Evolutionary conservation across 257 asterid genomes (phyloP).

Genomic region (Jasminum sambac): DNA sequence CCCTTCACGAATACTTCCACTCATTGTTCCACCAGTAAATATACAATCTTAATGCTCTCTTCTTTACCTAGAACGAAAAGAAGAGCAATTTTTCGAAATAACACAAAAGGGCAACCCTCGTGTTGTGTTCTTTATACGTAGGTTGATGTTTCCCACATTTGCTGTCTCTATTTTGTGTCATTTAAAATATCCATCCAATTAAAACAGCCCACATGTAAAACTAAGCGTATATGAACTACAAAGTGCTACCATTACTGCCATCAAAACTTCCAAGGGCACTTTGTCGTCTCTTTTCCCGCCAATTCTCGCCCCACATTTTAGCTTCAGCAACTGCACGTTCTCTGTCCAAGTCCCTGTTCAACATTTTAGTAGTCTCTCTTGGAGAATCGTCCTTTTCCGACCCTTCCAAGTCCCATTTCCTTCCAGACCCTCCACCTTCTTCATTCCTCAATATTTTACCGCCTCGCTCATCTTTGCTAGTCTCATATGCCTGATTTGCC

Average conservation of each 20-base stretch:
- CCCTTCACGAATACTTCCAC: neutral
- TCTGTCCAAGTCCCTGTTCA: slow-evolving; percentile 74
- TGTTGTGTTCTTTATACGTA: neutral
- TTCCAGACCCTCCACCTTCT: slow-evolving; percentile 74
- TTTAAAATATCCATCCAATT: no score
- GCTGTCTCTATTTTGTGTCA: no score
- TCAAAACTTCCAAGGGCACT: slow-evolving; percentile 65
- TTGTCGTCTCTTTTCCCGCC: slow-evolving; percentile 82
- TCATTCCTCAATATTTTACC: slow-evolving; percentile 62
- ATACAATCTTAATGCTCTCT: slow-evolving; percentile 9
- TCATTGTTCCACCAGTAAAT: slow-evolving; percentile 15
- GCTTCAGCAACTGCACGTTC: slow-evolving; percentile 99
- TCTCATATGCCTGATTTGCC: slow-evolving; percentile 80
- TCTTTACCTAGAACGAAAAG: slow-evolving; percentile 10
- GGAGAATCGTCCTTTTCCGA: slow-evolving; percentile 85
- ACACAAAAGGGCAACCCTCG: neutral
- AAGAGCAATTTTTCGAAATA: neutral
- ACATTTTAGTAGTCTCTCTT: slow-evolving; percentile 59
- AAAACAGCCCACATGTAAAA: no score
- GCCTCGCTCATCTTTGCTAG: slow-evolving; percentile 56
- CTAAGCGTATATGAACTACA: neutral
- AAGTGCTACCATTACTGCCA: slow-evolving; percentile 45
- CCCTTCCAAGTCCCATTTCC: slow-evolving; percentile 77
- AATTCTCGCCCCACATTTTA: slow-evolving; percentile 98
- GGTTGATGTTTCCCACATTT: neutral